Conservation (phyloP, 352 stramenopile species). For the Phytophthora ramorum region DNA sequence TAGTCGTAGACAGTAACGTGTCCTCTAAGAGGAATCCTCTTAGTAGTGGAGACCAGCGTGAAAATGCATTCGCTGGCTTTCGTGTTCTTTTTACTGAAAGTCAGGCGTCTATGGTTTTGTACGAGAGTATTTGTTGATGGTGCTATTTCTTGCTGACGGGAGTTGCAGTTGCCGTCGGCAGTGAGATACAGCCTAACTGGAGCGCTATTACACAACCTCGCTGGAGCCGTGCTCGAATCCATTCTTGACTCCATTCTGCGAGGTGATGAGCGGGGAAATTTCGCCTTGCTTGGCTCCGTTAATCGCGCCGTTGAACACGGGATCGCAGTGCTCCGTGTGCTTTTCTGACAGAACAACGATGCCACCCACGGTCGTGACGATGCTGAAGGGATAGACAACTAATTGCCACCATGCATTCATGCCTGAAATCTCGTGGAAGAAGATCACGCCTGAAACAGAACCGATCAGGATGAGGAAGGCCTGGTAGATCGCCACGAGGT, state of each 20-base stretch:
- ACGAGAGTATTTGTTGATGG: conserved; percentile 19
- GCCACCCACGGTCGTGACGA: conserved; percentile 78
- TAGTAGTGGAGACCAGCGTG: conserved; percentile 14
- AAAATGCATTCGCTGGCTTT: conserved; percentile 29
- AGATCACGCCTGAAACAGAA: conserved; percentile 87
- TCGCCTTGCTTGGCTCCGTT: conserved; percentile 52
- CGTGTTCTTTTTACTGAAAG: conserved; percentile 9
- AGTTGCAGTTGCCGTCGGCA: conserved; percentile 10
- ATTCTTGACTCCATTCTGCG: conserved; percentile 34
- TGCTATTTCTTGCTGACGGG: conserved; percentile 18
- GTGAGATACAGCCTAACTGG: neutral
- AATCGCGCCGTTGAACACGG: conserved; percentile 34
- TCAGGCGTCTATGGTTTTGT: conserved; percentile 24
- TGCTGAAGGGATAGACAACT: conserved; percentile 77
- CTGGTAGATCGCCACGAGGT: conserved; percentile 88
- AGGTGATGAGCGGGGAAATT: conserved; percentile 53
- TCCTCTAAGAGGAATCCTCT: conserved; percentile 3
- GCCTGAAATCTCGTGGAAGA: conserved; percentile 86
- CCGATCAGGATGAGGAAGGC: conserved; percentile 87
- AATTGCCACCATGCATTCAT: conserved; percentile 88
- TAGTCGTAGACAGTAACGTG: conserved; percentile 25
- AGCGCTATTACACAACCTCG: conserved; percentile 36
- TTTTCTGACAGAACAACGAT: conserved; percentile 88
- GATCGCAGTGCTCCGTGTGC: conserved; percentile 64
- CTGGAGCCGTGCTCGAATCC: conserved; percentile 49